A percentile compares a stretch with the other conserved stretches of the same genome.
phyloP scores from a whole-genome alignment of 179 eudicot species.

The Silene noctiflora region DNA sequence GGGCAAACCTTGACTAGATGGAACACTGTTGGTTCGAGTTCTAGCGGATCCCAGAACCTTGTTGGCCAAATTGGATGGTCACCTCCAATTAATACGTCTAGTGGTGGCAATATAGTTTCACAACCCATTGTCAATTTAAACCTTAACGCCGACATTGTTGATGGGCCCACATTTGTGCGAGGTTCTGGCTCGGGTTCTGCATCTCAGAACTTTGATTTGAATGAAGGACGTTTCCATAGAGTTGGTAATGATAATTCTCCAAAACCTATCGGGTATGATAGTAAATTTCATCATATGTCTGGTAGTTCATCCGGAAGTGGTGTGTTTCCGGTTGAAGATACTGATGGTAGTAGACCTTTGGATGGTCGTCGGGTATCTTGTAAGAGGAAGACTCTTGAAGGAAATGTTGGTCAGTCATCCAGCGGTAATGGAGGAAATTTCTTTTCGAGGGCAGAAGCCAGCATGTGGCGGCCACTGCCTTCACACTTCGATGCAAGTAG shows the following conservation, averaged over 20 bases:
- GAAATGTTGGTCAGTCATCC: constrained; percentile 65
- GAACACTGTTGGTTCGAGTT: constrained; percentile 66
- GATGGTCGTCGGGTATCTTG: constrained; percentile 65
- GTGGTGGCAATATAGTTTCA: constrained; percentile 33
- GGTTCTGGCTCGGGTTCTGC: constrained; percentile 36
- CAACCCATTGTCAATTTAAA: constrained; percentile 42
- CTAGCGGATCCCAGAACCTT: constrained; percentile 37
- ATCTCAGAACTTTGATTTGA: constrained; percentile 42
- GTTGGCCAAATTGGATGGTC: constrained; percentile 43
- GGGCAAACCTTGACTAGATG: constrained; percentile 48
- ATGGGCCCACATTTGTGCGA: constrained; percentile 36
- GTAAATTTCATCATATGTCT: constrained; percentile 29
- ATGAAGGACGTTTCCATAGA: constrained; percentile 32
- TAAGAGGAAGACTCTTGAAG: constrained; percentile 76
- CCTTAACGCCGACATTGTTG: constrained; percentile 28
- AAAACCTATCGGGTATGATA: constrained; percentile 36
- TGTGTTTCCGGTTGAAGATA: constrained; percentile 44
- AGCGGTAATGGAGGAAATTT: constrained; percentile 37
- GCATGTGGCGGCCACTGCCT: constrained; percentile 47
- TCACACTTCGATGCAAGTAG: constrained; percentile 32
- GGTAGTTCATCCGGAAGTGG: constrained; percentile 50
- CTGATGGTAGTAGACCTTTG: constrained; percentile 45
- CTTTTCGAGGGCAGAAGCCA: constrained; percentile 41
- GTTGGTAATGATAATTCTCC: constrained; percentile 34
- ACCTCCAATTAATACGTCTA: constrained; percentile 32